Conservation (phyloP, 352 stramenopile species). For the Pythium aquatile region DNA sequence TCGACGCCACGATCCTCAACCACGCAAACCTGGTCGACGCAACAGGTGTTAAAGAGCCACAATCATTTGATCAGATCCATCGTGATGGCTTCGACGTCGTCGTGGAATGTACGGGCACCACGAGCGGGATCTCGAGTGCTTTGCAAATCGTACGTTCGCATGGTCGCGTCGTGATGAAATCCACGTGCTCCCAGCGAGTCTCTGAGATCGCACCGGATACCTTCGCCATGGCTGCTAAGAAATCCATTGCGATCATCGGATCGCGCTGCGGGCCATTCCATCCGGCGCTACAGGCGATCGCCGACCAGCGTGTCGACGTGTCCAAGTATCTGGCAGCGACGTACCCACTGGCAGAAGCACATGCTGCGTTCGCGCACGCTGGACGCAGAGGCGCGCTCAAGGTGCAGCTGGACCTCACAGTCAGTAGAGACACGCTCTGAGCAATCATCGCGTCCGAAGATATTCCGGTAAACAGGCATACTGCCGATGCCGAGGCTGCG, state of each 20-base stretch:
- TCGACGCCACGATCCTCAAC: conserved; percentile 30
- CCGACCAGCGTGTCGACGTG: conserved; percentile 47
- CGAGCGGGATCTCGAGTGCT: conserved; percentile 40
- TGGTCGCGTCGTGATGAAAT: conserved; percentile 30
- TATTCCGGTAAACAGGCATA: neutral
- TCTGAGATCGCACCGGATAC: conserved; percentile 11
- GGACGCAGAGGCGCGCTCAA: conserved; percentile 49
- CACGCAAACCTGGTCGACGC: conserved; percentile 3
- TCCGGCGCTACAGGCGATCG: conserved; percentile 53
- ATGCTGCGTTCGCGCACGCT: conserved; percentile 49
- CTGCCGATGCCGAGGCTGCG: neutral
- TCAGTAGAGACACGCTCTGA: conserved; percentile 2
- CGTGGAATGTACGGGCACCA: conserved; percentile 62
- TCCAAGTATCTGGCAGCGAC: conserved; percentile 65
- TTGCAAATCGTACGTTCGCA: conserved; percentile 36
- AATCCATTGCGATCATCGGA: conserved; percentile 51
- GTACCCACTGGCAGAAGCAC: conserved; percentile 52
- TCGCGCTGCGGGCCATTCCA: conserved; percentile 68
- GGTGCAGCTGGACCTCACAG: conserved; percentile 52
- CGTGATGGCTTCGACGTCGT: conserved; percentile 51
- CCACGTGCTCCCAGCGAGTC: conserved; percentile 20
- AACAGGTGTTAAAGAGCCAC: neutral
- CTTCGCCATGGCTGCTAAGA: conserved; percentile 22
- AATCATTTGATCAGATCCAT: conserved; percentile 10
- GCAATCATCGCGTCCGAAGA: neutral